Evolutionary conservation across 495 filamentous ascomycete genomes (phyloP).

Genomic region (Aspergillus cavernicola): DNA sequence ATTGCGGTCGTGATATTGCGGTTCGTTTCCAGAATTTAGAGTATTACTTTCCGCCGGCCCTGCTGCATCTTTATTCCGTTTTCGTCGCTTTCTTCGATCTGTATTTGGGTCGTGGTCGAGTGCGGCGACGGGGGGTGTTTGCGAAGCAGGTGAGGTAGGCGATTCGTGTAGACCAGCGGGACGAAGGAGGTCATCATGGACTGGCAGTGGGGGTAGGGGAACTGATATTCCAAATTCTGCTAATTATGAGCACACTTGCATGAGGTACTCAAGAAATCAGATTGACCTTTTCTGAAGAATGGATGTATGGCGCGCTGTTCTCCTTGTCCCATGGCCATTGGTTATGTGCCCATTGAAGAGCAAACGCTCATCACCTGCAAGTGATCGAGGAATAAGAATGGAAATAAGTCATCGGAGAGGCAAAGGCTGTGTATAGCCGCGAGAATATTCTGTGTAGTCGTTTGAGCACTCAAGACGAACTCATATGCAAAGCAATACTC

Average conservation of each 20-base stretch:
- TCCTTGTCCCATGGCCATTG: constrained; percentile 41
- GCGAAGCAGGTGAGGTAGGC: background rate
- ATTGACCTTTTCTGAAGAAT: constrained; percentile 41
- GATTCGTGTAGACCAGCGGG: background rate
- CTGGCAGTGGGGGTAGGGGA: constrained; percentile 1
- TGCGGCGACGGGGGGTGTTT: constrained; percentile 2
- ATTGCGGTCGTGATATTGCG: no score
- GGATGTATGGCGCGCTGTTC: constrained; percentile 40
- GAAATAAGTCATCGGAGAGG: background rate
- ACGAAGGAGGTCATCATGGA: constrained; percentile 6
- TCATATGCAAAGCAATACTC: background rate
- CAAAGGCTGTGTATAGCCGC: no score
- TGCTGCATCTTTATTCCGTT: constrained; percentile 36
- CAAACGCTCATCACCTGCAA: constrained; percentile 20
- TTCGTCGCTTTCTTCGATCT: constrained; percentile 47
- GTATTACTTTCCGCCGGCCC: no score
- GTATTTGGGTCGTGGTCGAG: constrained; percentile 43
- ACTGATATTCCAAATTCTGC: constrained; percentile 21
- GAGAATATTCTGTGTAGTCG: no score
- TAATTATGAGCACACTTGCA: constrained; percentile 13
- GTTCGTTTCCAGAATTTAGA: background rate
- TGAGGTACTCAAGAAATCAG: background rate
- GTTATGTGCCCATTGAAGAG: constrained; percentile 25
- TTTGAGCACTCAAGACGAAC: background rate
- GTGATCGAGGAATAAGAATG: background rate